A percentile compares a stretch with the other conserved stretches of the same genome.
phyloP scores from a whole-genome alignment of 23 red algal genomes.

The Pyropia haitanensis region DNA sequence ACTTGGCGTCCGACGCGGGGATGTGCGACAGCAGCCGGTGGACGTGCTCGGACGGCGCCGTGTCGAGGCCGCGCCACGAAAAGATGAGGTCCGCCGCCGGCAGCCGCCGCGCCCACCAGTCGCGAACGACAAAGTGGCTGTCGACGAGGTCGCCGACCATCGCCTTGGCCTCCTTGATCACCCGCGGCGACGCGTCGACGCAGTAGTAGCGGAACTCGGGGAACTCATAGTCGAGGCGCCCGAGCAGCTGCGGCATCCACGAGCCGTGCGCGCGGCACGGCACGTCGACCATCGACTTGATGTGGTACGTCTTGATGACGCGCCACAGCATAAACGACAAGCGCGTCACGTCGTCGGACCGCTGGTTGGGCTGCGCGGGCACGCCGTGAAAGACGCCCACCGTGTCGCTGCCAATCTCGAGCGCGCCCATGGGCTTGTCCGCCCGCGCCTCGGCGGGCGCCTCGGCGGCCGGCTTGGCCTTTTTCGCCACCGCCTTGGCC shows the following conservation, averaged over 20 bases:
- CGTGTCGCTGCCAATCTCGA: too few relatives aligned
- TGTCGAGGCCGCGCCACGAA: conserved; percentile 44
- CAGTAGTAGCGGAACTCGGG: conserved; percentile 55
- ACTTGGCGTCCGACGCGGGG: conserved; percentile 22
- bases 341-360: conserved; percentile 34
- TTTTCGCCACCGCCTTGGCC: too few relatives aligned
- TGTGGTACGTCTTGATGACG: conserved; percentile 33
- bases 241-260: conserved; percentile 55
- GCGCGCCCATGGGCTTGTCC: too few relatives aligned
- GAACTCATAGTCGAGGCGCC: conserved; percentile 41
- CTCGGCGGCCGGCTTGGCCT: too few relatives aligned
- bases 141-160: conserved; percentile 17
- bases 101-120: conserved; percentile 30
- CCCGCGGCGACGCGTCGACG: conserved; percentile 24
- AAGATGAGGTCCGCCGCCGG: conserved; percentile 29
- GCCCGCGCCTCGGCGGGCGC: too few relatives aligned
- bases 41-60: conserved; percentile 15
- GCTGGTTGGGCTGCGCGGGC: too few relatives aligned
- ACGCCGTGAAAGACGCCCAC: too few relatives aligned
- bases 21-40: conserved; percentile 34
- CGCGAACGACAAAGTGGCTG: conserved; percentile 10
- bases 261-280: conserved; percentile 21
- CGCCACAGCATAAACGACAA: conserved; percentile 57
- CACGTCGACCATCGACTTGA: conserved; percentile 38
- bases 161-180: conserved; percentile 18